A percentile compares a stretch with the other conserved stretches of the same genome.
phyloP scores from a whole-genome alignment of 768 basidiomycete species.

The Leccinum aurantiacum region DNA sequence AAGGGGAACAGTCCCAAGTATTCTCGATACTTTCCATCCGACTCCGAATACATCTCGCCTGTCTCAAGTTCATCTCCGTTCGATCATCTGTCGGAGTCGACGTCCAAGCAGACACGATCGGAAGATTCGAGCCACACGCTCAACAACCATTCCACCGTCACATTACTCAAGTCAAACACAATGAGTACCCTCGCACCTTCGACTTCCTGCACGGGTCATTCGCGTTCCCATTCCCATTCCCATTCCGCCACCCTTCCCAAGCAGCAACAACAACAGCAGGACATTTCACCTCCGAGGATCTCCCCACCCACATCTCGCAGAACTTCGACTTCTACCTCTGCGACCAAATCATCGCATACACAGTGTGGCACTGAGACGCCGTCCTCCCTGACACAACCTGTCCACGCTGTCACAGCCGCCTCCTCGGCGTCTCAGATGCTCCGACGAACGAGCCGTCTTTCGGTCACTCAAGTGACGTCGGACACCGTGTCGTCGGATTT shows the following conservation, averaged over 20 bases:
- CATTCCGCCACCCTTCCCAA: constrained; percentile 10
- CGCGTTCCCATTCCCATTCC: constrained; percentile 19
- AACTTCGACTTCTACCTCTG: constrained; percentile 7
- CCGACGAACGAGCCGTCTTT: constrained; percentile 24
- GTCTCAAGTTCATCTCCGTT: constrained; percentile 14
- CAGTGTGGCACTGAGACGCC: constrained; percentile 8
- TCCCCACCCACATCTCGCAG: constrained; percentile 21
- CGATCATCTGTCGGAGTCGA: constrained; percentile 13
- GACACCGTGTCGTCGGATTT: constrained; percentile 6
- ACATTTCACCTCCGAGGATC: constrained; percentile 11
- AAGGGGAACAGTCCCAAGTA: constrained; percentile 11
- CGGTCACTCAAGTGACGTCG: constrained; percentile 6
- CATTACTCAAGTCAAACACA: constrained; percentile 28
- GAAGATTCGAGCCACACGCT: constrained; percentile 21
- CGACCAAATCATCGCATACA: constrained; percentile 1
- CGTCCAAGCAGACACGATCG: constrained; percentile 15
- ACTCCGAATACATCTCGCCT: constrained; percentile 22
- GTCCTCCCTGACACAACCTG: constrained; percentile 16
- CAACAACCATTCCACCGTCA: constrained; percentile 20
- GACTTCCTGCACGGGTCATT: constrained; percentile 26
- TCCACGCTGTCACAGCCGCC: constrained; percentile 1
- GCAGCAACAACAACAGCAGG: background rate
- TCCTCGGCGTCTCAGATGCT: constrained; percentile 19
- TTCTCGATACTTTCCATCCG: constrained; percentile 20
- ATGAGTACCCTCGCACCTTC: constrained; percentile 29